Conservation (phyloP, 176 grass and related monocot species). For the Guadua angustifolia region DNA sequence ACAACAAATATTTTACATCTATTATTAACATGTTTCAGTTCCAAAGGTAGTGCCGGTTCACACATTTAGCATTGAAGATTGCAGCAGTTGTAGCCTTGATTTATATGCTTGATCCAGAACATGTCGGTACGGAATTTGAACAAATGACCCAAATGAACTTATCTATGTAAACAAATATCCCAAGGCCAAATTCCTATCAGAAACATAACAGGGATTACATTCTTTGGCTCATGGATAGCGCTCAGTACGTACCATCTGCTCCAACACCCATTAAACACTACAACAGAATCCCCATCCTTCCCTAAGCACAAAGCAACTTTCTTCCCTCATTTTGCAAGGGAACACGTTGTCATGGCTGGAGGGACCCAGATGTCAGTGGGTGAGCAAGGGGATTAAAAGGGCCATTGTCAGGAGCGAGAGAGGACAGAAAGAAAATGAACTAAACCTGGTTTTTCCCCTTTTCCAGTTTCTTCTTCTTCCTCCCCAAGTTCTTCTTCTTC, state of each 20-base stretch:
- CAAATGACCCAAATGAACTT: not conserved
- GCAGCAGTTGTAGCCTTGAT: not conserved
- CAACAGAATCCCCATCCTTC: not conserved
- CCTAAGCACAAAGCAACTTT: not conserved
- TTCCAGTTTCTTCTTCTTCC: no score
- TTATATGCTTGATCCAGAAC: not conserved
- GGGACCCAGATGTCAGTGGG: no score
- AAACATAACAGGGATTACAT: not conserved
- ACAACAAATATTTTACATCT: not conserved
- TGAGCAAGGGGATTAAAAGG: no score
- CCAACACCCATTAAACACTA: not conserved
- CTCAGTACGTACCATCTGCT: not conserved
- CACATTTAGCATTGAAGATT: not conserved
- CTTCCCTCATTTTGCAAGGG: not conserved
- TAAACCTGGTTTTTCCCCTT: no score
- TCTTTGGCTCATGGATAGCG: not conserved
- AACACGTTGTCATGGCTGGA: no score
- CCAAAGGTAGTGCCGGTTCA: not conserved
- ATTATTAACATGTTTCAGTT: not conserved
- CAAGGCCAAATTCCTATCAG: not conserved
- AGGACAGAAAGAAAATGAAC: no score
- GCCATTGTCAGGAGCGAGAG: no score
- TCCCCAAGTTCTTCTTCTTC: no score
- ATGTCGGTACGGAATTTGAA: not conserved
- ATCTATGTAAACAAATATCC: constrained; percentile 27